phyloP scores from a whole-genome alignment of 768 basidiomycete species.

The Kwoniella newhampshirensis region DNA sequence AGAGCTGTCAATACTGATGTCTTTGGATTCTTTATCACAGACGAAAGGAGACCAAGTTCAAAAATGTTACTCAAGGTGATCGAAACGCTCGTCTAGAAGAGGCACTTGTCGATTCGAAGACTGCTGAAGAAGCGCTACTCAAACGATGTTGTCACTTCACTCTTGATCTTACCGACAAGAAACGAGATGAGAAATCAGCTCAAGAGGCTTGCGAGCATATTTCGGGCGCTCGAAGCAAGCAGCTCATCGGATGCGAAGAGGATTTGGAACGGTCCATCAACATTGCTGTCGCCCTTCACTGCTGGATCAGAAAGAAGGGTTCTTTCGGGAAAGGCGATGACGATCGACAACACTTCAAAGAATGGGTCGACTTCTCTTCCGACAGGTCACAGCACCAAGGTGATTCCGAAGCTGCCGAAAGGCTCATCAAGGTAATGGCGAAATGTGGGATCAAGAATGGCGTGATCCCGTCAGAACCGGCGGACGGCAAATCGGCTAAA shows the following conservation, averaged over 20 bases:
- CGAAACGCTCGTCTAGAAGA: conserved; percentile 82
- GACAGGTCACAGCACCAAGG: conserved; percentile 34
- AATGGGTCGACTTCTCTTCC: conserved; percentile 35
- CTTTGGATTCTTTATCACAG: conserved; percentile 6
- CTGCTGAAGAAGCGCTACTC: conserved; percentile 74
- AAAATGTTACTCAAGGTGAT: conserved; percentile 57
- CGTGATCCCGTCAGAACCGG: conserved; percentile 52
- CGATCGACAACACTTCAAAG: conserved; percentile 65
- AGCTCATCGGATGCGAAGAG: conserved; percentile 73
- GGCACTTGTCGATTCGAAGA: conserved; percentile 86
- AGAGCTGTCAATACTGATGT: conserved; percentile 11
- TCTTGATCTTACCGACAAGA: conserved; percentile 39
- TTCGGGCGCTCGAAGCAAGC: conserved; percentile 73
- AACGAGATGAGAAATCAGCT: conserved; percentile 62
- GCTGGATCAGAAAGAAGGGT: conserved; percentile 59
- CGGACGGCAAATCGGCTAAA: conserved; percentile 58
- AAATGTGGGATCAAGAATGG: conserved; percentile 36
- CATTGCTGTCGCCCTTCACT: conserved; percentile 66
- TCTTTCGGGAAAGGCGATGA: conserved; percentile 73
- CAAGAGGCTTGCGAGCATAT: conserved; percentile 93
- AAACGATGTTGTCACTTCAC: conserved; percentile 91
- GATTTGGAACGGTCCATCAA: conserved; percentile 70
- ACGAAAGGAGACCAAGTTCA: conserved; percentile 46
- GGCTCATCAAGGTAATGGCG: conserved; percentile 31
- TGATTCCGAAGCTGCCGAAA: conserved; percentile 38